Evolutionary conservation across 2,329 filamentous ascomycete species (phyloP).

Genomic region (Colletotrichum sp.): DNA sequence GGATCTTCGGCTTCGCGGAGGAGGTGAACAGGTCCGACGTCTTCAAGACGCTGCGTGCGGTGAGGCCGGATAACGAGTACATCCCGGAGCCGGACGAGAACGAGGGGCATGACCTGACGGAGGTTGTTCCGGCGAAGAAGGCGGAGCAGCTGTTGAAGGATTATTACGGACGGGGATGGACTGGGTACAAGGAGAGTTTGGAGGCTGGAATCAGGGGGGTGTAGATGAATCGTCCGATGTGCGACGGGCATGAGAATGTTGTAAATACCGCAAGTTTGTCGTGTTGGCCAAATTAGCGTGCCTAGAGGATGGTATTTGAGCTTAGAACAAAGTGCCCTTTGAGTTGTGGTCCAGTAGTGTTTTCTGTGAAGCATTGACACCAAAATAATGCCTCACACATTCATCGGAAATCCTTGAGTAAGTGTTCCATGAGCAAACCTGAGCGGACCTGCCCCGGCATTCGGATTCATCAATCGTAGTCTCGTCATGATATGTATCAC

Average conservation of each 20-base stretch:
- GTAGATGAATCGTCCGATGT: background rate
- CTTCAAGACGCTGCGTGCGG: background rate
- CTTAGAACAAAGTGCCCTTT: background rate
- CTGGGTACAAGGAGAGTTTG: constrained; percentile 5
- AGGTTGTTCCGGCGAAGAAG: constrained; percentile 9
- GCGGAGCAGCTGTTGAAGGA: constrained; percentile 10
- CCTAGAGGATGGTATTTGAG: fast-evolving
- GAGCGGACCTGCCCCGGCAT: fast-evolving
- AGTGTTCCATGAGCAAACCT: background rate
- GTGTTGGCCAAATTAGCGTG: background rate
- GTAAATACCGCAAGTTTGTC: fast-evolving
- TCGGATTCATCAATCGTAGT: background rate
- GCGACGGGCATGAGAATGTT: background rate
- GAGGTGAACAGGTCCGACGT: constrained; percentile 3
- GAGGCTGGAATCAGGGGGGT: constrained; percentile 13
- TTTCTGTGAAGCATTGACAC: background rate
- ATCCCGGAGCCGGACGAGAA: constrained; percentile 3
- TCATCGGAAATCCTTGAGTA: background rate
- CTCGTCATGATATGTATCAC: background rate
- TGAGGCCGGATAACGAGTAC: constrained; percentile 16
- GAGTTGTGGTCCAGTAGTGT: background rate
- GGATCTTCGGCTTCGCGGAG: constrained; percentile 58
- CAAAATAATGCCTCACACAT: fast-evolving
- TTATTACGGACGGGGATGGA: constrained; percentile 15
- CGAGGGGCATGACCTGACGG: constrained; percentile 11